A percentile compares a stretch with the other conserved stretches of the same genome.
Evolutionary conservation across 768 basidiomycete species (phyloP).

Genomic region (Xanthoconium stramineum): DNA sequence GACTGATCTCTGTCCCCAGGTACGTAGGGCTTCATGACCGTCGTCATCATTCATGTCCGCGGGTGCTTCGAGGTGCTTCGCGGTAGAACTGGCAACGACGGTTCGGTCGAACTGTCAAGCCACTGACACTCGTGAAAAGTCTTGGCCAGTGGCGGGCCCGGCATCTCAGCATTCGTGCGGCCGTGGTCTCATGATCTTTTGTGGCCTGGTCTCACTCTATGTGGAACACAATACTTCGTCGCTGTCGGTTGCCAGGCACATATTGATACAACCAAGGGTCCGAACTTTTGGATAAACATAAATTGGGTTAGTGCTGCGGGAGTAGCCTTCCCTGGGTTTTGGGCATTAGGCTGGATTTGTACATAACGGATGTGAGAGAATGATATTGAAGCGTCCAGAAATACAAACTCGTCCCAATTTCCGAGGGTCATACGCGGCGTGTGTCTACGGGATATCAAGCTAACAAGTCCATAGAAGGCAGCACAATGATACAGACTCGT

Average conservation of each 20-base stretch:
- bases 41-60: conserved; percentile 10
- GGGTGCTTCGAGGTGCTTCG: conserved; percentile 13
- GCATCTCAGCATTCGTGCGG: conserved; percentile 4
- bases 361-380: not conserved
- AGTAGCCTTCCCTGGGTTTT: not conserved
- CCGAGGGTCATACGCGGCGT: not conserved
- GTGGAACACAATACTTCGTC: not conserved
- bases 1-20: conserved; percentile 8
- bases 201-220: not conserved
- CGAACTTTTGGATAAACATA: not conserved
- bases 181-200: not conserved
- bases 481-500: conserved; percentile 2
- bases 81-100: conserved; percentile 14
- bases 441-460: conserved; percentile 8
- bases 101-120: not conserved
- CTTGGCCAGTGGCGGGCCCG: not conserved
- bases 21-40: not conserved
- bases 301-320: not conserved
- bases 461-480: conserved; percentile 1
- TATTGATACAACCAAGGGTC: not conserved
- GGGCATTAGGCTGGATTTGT: not conserved
- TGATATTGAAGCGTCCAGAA: not conserved
- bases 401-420: not conserved
- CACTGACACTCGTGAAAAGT: not conserved
- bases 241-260: conserved; percentile 20